A percentile compares a stretch with the other conserved stretches of the same genome.
Evolutionary conservation across 2,329 filamentous ascomycete genomes (phyloP).

Genomic region (Cladophialophora carrionii): DNA sequence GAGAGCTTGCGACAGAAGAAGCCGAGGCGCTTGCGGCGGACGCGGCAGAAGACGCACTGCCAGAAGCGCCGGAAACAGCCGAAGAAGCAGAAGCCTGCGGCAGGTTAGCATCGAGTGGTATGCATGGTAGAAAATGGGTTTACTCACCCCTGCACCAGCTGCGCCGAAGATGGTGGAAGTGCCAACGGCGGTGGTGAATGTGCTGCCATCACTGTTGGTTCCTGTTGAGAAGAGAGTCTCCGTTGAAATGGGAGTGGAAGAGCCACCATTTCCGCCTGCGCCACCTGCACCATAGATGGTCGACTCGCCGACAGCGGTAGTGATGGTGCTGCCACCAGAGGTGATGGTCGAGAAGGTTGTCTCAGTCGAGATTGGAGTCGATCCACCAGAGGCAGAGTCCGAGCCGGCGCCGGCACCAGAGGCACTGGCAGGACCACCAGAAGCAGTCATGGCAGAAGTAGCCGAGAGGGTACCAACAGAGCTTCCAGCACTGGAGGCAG

Average conservation of each 20-base stretch:
- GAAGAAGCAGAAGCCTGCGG: slow-evolving; percentile 17
- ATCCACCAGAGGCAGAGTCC: slow-evolving; percentile 18
- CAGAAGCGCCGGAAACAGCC: slow-evolving; percentile 25
- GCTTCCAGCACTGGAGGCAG: slow-evolving; percentile 23
- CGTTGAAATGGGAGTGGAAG: slow-evolving; percentile 34
- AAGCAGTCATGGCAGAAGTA: slow-evolving; percentile 29
- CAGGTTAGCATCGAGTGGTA: slow-evolving; percentile 10
- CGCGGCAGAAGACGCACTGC: slow-evolving; percentile 27
- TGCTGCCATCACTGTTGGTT: slow-evolving; percentile 35
- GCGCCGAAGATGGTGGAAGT: slow-evolving; percentile 36
- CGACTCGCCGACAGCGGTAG: slow-evolving; percentile 15
- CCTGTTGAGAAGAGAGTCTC: slow-evolving; percentile 34
- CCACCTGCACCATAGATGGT: slow-evolving; percentile 13
- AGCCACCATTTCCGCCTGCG: slow-evolving; percentile 13
- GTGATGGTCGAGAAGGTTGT: slow-evolving; percentile 14
- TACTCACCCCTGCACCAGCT: slow-evolving; percentile 13
- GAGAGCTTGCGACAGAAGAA: slow-evolving; percentile 22
- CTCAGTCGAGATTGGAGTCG: slow-evolving; percentile 20
- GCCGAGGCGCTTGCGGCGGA: slow-evolving; percentile 29
- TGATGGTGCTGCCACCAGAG: slow-evolving; percentile 14
- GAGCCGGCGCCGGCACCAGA: slow-evolving; percentile 24
- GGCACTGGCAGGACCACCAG: slow-evolving; percentile 25
- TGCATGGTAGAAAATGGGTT: neutral
- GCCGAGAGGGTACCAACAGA: slow-evolving; percentile 23
- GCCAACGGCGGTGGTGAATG: slow-evolving; percentile 36